A percentile compares a stretch with the other conserved stretches of the same genome.
These are phyloP conservation scores for Pistacia vera DNA, from an alignment of 345 rosid genomes.

Conservation along the genomic window DNA sequence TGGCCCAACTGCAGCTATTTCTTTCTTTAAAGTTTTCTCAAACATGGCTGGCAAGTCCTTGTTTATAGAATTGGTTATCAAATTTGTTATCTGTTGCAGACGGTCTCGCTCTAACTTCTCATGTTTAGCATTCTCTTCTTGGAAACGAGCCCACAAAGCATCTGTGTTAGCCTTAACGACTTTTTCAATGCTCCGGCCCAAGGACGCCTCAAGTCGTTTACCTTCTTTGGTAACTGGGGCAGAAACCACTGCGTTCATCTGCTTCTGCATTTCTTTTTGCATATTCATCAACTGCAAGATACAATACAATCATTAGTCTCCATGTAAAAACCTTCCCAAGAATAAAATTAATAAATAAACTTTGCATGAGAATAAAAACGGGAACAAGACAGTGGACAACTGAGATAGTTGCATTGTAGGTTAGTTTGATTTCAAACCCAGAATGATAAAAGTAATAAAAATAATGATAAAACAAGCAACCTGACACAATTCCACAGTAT, in stretches of 20 bases:
- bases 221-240: constrained; percentile 65
- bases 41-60: constrained; percentile 53
- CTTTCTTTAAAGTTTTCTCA: constrained; percentile 68
- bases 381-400: not conserved
- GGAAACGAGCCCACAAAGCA: constrained; percentile 72
- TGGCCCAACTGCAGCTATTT: constrained; percentile 53
- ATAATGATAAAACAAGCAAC: not conserved
- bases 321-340: not conserved
- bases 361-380: not conserved
- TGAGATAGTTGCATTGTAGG: not conserved
- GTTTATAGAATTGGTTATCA: constrained; percentile 50
- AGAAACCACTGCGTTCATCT: constrained; percentile 52
- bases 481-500: not conserved
- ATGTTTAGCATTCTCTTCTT: constrained; percentile 60
- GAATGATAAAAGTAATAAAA: not conserved
- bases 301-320: constrained; percentile 9
- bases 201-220: constrained; percentile 57
- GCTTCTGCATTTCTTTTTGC: constrained; percentile 78
- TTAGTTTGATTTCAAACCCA: not conserved
- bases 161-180: constrained; percentile 60
- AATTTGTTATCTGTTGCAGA: constrained; percentile 53
- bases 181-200: constrained; percentile 65
- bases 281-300: constrained; percentile 42
- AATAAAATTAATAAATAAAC: not conserved
- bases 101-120: constrained; percentile 64